These are phyloP conservation scores for Phytophthora quininea DNA, from an alignment of 352 stramenopile species.

Conservation along the genomic window DNA sequence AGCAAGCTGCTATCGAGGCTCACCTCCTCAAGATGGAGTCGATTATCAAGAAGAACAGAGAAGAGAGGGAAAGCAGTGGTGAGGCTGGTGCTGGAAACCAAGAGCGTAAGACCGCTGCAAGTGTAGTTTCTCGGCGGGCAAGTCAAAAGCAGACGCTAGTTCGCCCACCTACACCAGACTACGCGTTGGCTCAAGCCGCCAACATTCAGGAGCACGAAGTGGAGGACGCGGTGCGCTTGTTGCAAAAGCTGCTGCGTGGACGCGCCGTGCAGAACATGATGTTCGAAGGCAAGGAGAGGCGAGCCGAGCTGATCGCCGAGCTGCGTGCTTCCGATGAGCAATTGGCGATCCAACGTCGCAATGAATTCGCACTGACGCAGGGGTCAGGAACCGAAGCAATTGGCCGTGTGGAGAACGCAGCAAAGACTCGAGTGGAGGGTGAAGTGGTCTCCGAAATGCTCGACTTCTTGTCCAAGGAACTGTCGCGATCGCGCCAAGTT, in stretches of 20 bases:
- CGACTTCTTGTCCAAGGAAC: conserved; percentile 90
- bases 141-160: conserved; percentile 59
- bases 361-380: conserved; percentile 25
- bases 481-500: conserved; percentile 81
- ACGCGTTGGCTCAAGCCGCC: conserved; percentile 37
- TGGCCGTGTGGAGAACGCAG: conserved; percentile 45
- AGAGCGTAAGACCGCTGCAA: conserved; percentile 4
- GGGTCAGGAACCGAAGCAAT: conserved; percentile 45
- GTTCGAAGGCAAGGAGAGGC: conserved; percentile 91
- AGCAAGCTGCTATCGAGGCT: conserved; percentile 72
- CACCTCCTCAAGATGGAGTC: conserved; percentile 90
- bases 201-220: conserved; percentile 55
- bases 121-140: conserved; percentile 30
- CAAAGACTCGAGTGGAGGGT: conserved; percentile 77
- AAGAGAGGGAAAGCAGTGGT: conserved; percentile 30
- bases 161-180: conserved; percentile 82
- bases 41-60: conserved; percentile 75
- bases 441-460: conserved; percentile 90
- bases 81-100: neutral
- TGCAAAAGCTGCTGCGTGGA: conserved; percentile 90
- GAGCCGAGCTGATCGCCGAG: conserved; percentile 89
- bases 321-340: conserved; percentile 79
- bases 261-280: conserved; percentile 94
- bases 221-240: conserved; percentile 70
- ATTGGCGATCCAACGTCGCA: conserved; percentile 14